These are phyloP conservation scores for Claviceps lovelessii DNA, from an alignment of 2,329 filamentous ascomycete species.

Conservation along the genomic window DNA sequence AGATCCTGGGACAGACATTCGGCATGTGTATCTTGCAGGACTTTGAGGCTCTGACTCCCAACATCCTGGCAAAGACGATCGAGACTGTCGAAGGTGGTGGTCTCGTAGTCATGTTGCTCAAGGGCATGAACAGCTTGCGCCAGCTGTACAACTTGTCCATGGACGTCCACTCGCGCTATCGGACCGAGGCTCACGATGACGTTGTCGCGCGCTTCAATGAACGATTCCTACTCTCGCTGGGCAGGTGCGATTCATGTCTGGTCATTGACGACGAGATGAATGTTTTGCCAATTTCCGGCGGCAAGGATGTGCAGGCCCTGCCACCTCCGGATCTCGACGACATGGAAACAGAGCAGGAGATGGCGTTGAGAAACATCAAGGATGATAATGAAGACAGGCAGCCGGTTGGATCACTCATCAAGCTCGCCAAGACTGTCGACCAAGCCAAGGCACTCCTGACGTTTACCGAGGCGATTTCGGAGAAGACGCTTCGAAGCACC, in stretches of 20 bases:
- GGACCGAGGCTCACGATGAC: conserved; percentile 90
- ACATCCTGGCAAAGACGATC: conserved; percentile 82
- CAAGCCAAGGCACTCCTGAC: conserved; percentile 95
- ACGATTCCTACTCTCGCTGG: conserved; percentile 85
- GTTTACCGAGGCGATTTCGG: conserved; percentile 89
- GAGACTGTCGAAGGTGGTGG: conserved; percentile 97
- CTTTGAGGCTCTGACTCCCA: conserved; percentile 96
- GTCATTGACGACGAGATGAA: conserved; percentile 97
- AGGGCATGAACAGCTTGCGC: conserved; percentile 93
- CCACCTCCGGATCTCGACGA: conserved; percentile 63
- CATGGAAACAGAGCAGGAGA: conserved; percentile 53
- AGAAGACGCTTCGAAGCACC: conserved; percentile 88
- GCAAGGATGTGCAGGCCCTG: conserved; percentile 72
- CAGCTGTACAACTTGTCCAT: conserved; percentile 94
- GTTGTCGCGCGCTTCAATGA: conserved; percentile 96
- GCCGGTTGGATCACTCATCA: conserved; percentile 71
- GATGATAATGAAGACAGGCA: conserved; percentile 74
- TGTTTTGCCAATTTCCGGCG: conserved; percentile 89
- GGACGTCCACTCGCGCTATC: conserved; percentile 93
- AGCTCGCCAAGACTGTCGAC: conserved; percentile 78
- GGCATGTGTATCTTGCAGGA: conserved; percentile 98
- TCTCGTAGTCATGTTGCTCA: conserved; percentile 75
- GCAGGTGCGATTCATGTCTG: conserved; percentile 86
- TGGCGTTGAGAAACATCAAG: conserved; percentile 76
- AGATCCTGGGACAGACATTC: conserved; percentile 94